Evolutionary conservation across 148 eudicot genomes (phyloP).

Genomic region (Chenopodium berlandieri): DNA sequence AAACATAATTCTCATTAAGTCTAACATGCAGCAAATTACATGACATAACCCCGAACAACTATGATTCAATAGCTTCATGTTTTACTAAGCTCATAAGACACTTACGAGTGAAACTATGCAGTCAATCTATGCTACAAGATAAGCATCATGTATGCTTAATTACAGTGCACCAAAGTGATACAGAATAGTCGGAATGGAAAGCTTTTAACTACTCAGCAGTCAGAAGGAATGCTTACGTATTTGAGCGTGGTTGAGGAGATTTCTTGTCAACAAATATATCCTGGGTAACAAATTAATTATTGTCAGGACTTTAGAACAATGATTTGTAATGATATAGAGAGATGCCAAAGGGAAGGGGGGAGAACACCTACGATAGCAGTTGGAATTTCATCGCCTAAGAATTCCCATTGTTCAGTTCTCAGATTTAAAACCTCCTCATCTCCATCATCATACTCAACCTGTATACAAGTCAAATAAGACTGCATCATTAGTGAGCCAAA

Average conservation of each 20-base stretch:
- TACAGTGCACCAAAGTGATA: neutral
- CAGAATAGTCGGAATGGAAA: neutral
- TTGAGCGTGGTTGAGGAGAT: conserved; percentile 15
- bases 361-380: conserved; percentile 32
- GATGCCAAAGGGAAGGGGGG: neutral
- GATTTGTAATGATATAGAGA: neutral
- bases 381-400: conserved; percentile 29
- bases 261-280: conserved; percentile 13
- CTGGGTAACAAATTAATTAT: conserved; percentile 15
- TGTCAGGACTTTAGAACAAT: neutral
- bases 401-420: conserved; percentile 41
- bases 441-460: conserved; percentile 55
- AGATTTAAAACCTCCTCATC: conserved; percentile 57
- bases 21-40: neutral
- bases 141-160: neutral
- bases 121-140: neutral
- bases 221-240: conserved; percentile 23
- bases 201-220: neutral
- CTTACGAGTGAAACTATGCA: neutral
- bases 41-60: neutral
- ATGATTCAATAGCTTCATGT: neutral
- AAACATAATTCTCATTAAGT: neutral
- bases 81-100: neutral
- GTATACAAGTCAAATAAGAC: conserved; percentile 1
- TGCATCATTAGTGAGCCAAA: conserved; percentile 14